Evolutionary conservation across 108 stramenopile genomes (phyloP), one percentile per base, ranked within the genome.

Genomic region (Nitzschia sp.): DNA sequence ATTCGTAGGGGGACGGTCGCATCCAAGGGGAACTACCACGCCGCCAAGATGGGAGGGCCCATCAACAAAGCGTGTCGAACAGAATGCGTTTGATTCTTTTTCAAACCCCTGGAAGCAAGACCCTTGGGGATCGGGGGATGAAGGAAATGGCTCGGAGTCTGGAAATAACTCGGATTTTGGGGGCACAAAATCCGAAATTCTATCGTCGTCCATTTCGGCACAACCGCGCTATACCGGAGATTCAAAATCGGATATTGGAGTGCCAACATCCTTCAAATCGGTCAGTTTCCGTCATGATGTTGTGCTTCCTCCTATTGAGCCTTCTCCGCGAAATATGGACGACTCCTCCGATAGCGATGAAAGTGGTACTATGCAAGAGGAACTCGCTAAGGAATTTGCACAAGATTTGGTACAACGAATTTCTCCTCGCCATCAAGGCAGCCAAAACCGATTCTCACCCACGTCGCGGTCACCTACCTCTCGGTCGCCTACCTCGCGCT

Each of bases 41-140:
- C 69, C 69, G 50, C 69, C 69, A 37, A 41, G 69, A 51, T 70
- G 69, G 69, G 69, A 70, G 51, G 50, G 14, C 17, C 46, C 46
- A 15, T 48, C 46, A 15, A 2, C 46, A 26, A n/a, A 29, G 10
- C 40, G 38, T 10, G 20, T 10, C 15, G 20, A 55, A 42, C 20
- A n/a, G 17, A 37, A 11, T 37, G 21, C 19, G 8, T 40, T 19
- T 20, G 53, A 41, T 41, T 34, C 58, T 26, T 21, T 60, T 14
- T 52, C 40, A 14, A 71, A 71, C 43, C 69, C 72, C 37, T 73
- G 72, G 72, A 73, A 73, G 22, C 53, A 69, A 15, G 75, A 76
- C 59, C 68, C 75, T 3, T 73, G 63, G 53, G 65, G 61, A 10
- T 72, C 69, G 38, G 60, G 59, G 7, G 70, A 71, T 53, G 70